Evolutionary conservation across 169 alveolate species (phyloP), one percentile per base, ranked within the genome.

Genomic region (Cryptosporidium parvum): DNA sequence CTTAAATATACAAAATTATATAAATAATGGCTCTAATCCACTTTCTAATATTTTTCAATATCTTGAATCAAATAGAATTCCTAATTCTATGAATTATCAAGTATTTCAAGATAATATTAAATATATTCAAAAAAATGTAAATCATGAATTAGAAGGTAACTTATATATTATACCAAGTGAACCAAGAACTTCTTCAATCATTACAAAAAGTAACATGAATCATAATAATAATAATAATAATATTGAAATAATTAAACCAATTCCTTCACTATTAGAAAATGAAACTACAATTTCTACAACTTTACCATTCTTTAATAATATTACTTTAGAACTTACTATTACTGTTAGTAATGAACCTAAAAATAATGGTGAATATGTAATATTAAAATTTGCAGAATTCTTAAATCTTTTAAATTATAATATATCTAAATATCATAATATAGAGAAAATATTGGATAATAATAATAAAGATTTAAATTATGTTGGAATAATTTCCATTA

Each of bases 101-200:
- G 29, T 29, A n/a, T 33, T 65, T 21, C 23, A 14, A 10, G 72
- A 35, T 1, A 65, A 65, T 21, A 16, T 65, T 12, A 26, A 65
- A 8, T 23, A 21, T 29, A n/a, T 65, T 65, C 21, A 29, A 14
- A 29, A 59, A 12, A 59, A 56, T 4, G 35, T 16, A 14, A 4
- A 6, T 33, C 56, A 52, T 35, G 45, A 73, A n/a, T 23, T 73
- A n/a, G 9, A 31, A n/a, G 70, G 72, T 21, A 73, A 33, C 2
- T n/a, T 73, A 39, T 73, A 73, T 35, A 29, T 73, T 21, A 53
- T 73, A 21, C 86, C 86, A 53, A 73, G 72, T 56, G 86, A 73
- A 6, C 72, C 86, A 31, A 52, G 70, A 42, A 73, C 86, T 1
- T 73, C 70, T 31, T 73, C 70, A 23, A 29, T 56, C 2, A 51